Percentiles rank a stretch among this genome's conserved stretches.
phyloP scores from a whole-genome alignment of 2,329 filamentous ascomycete genomes.

The Acephala macrosclerotiorum region DNA sequence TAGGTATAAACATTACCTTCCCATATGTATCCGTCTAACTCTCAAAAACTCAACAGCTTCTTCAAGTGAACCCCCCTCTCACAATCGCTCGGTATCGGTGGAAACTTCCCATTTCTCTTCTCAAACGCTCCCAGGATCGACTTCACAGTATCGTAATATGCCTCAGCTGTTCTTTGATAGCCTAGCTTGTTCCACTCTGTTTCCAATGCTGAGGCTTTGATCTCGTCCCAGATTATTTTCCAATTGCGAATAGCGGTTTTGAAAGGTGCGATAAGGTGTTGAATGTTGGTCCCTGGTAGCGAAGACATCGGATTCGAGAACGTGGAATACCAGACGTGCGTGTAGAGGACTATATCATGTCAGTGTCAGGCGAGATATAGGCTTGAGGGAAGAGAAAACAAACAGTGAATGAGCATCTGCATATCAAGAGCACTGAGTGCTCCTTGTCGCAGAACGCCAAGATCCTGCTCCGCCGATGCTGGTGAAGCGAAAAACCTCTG shows the following conservation, averaged over 20 bases:
- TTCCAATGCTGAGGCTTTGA: constrained; percentile 27
- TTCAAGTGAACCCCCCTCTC: constrained; percentile 42
- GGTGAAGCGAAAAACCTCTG: constrained; percentile 34
- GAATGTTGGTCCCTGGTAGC: constrained; percentile 29
- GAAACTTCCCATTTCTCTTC: constrained; percentile 34
- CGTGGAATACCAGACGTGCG: constrained; percentile 39
- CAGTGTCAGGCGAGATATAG: background rate
- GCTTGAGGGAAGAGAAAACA: background rate
- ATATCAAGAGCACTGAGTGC: constrained; percentile 41
- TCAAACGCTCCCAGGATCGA: constrained; percentile 38
- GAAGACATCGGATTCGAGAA: constrained; percentile 38
- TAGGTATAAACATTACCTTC: constrained; percentile 2
- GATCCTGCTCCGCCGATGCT: constrained; percentile 28
- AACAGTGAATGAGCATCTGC: constrained; percentile 43
- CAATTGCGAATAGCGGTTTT: constrained; percentile 40
- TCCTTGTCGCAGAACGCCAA: constrained; percentile 29
- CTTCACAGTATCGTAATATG: constrained; percentile 39
- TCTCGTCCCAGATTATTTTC: constrained; percentile 42
- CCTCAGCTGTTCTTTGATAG: constrained; percentile 42
- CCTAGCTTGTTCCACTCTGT: constrained; percentile 41
- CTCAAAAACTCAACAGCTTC: constrained; percentile 36
- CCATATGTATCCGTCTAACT: background rate
- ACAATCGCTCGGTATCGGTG: constrained; percentile 40
- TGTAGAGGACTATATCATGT: constrained; percentile 39
- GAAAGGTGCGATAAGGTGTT: constrained; percentile 35